Evolutionary conservation across 108 stramenopile genomes (phyloP), one percentile per base, ranked within the genome.

Genomic region (Conticribra weissflogii): DNA sequence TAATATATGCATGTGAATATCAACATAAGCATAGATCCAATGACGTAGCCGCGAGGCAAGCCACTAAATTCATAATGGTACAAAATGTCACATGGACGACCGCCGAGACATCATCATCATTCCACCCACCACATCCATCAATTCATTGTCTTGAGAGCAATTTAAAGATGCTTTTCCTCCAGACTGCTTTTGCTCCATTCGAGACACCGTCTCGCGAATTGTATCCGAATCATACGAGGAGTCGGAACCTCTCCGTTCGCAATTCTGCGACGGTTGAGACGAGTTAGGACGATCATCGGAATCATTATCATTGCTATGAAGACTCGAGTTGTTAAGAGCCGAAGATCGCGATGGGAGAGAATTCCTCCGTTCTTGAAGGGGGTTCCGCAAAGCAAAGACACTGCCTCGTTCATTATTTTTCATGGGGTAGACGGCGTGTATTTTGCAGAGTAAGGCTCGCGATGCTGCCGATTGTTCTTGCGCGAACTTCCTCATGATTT

Each of bases 91-190:
- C 36, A 41, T 41, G 5, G 36, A 41, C 12, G 36, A 9, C 21
- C 65, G 2, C 3, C 65, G 49, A 25, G 65, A 66, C 32, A 66
- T 29, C 52, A 24, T 25, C 9, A 66, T 32, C 65, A 66, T 66
- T 1, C 65, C 65, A 16, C 49, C 49, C 1, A 66, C 65, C 29
- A 51, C 65, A 32, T 54, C 65, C 19, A 66, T 21, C 27, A 66
- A 22, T 1, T 51, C 18, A 22, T 32, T 61, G 15, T 17, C 24
- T 19, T 12, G 14, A 34, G 24, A 2, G 3, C 25, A 32, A 61
- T 22, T 61, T 12, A 12, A 41, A 41, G 9, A 16, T 54, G 9
- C 19, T 54, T 12, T 23, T 24, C 5, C 29, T 31, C 16, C 29
- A 41, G 63, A n/a, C n/a, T n/a, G 36, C 36, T 41, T 12, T 41